Conservation (phyloP, 257 asterid genomes). For the Lithospermum erythrorhizon region DNA sequence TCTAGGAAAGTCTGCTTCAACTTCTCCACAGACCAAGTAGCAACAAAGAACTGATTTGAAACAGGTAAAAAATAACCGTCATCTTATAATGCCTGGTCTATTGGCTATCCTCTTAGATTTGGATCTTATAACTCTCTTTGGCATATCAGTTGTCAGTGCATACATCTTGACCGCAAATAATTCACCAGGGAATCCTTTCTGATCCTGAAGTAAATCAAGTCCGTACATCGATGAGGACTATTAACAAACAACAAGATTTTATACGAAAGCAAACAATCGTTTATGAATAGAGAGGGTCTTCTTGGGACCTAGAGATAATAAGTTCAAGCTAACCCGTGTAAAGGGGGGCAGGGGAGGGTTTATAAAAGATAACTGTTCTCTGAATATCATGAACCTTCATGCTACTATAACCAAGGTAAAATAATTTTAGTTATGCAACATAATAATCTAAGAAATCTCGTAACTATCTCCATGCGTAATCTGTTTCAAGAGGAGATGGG, state of each 20-base stretch:
- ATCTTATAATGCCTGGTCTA: slow-evolving; percentile 64
- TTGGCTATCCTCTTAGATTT: slow-evolving; percentile 37
- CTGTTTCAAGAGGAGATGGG: too few species aligned
- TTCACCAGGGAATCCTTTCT: slow-evolving; percentile 65
- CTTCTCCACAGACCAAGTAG: neutral
- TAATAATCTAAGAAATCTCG: too few species aligned
- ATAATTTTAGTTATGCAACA: too few species aligned
- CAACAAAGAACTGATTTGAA: too few species aligned
- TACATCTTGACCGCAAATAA: slow-evolving; percentile 85
- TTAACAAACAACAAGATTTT: neutral
- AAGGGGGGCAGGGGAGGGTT: too few species aligned
- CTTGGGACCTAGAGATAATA: too few species aligned
- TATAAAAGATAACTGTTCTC: too few species aligned
- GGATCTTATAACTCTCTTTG: slow-evolving; percentile 31
- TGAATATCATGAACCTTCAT: too few species aligned
- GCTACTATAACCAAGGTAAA: too few species aligned
- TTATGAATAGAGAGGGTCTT: neutral
- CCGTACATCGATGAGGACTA: neutral
- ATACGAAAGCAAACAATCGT: neutral
- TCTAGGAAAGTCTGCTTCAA: neutral
- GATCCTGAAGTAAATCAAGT: slow-evolving; percentile 41
- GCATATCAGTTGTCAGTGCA: slow-evolving; percentile 65
- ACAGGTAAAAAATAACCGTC: slow-evolving; percentile 1
- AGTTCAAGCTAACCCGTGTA: too few species aligned
- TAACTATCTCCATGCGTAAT: too few species aligned